Base-by-base conservation (phyloP, 148 eudicot genomes). In the Silene conica region DNA sequence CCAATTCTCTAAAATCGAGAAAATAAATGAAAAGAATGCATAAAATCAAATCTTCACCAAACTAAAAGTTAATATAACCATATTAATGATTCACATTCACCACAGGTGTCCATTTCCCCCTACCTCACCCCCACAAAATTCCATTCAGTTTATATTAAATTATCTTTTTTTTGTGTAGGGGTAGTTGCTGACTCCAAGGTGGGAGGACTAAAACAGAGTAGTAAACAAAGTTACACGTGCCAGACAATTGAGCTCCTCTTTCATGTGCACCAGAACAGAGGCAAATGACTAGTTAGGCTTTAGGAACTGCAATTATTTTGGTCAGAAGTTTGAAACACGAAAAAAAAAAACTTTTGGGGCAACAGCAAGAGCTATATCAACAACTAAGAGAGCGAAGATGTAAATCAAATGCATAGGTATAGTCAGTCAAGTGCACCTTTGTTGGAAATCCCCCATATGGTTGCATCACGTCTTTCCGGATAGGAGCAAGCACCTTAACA, bases 381-480 rank as follows among this genome's bases (percentile, higher is more conserved):
- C 70, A 67, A 19, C 26, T 13, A 68, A 46, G 21, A 0, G 18
- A 34, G 46, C 31, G 1, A 26, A n/a, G 19, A 46, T 38, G 25
- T n/a, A 45, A 26, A 10, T 9, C 25, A 68, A 22, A 21, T 48
- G 71, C 59, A 61, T 48, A 58, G 67, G 8, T 10, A 74, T 11
- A n/a, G n/a, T n/a, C n/a, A 25, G 25, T 21, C 69, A 50, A 67
- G 46, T 19, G 20, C 73, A 90, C 99, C 99, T 86, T 90, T 54
- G 99, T 90, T 71, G 99, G 99, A 70, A 83, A 95, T 72, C 99
- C 99, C 38, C 82, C 80, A 71, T 87, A 87, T 83, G 84, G 79
- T 77, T 80, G 86, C 96, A 95, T 89, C 46, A 85, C 94, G 73
- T 82, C 81, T 83, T 87, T 89, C 28, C 92, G 82, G 71, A 95